Percentiles rank a stretch among this genome's conserved stretches.
Conservation (phyloP, 1,284 basidiomycete species). For the Phlebopus sp. region DNA sequence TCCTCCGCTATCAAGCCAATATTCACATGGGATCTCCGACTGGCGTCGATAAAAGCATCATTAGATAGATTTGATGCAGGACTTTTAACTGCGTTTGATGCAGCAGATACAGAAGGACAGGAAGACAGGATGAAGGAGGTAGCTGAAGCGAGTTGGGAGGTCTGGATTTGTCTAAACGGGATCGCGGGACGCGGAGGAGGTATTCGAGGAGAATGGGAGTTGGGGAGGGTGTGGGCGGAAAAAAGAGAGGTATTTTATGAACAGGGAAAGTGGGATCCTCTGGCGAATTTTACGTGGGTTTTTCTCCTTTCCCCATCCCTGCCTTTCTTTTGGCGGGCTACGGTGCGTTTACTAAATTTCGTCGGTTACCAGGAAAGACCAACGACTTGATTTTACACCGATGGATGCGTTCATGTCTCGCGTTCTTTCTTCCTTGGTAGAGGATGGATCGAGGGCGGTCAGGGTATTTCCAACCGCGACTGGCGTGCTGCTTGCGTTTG, state of each 20-base stretch:
- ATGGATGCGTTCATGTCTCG: slow-evolving; percentile 90
- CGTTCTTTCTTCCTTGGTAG: slow-evolving; percentile 61
- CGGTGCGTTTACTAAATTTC: slow-evolving; percentile 4
- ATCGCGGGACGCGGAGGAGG: slow-evolving; percentile 34
- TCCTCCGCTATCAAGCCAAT: slow-evolving; percentile 66
- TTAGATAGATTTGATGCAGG: slow-evolving; percentile 87
- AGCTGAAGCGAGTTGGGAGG: slow-evolving; percentile 81
- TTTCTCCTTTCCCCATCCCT: too few species aligned
- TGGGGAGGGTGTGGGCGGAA: slow-evolving; percentile 90
- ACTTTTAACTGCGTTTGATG: slow-evolving; percentile 82
- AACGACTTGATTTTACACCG: slow-evolving; percentile 62
- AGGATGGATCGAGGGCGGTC: slow-evolving; percentile 78
- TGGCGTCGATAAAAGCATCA: slow-evolving; percentile 68
- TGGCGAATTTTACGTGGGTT: slow-evolving; percentile 17
- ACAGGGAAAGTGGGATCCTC: slow-evolving; percentile 71
- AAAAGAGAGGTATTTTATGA: slow-evolving; percentile 94
- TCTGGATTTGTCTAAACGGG: slow-evolving; percentile 44
- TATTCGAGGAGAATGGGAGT: slow-evolving; percentile 71
- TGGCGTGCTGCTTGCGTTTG: slow-evolving; percentile 71
- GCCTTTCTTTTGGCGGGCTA: too few species aligned
- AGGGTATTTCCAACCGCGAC: slow-evolving; percentile 82
- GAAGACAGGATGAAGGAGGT: slow-evolving; percentile 75
- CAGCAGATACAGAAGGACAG: slow-evolving; percentile 63
- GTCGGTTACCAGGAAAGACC: slow-evolving; percentile 21
- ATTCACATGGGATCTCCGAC: slow-evolving; percentile 59